These are phyloP conservation scores for Marvania coccoides DNA, from an alignment of 139 green algal genomes.

Conservation along the genomic window DNA sequence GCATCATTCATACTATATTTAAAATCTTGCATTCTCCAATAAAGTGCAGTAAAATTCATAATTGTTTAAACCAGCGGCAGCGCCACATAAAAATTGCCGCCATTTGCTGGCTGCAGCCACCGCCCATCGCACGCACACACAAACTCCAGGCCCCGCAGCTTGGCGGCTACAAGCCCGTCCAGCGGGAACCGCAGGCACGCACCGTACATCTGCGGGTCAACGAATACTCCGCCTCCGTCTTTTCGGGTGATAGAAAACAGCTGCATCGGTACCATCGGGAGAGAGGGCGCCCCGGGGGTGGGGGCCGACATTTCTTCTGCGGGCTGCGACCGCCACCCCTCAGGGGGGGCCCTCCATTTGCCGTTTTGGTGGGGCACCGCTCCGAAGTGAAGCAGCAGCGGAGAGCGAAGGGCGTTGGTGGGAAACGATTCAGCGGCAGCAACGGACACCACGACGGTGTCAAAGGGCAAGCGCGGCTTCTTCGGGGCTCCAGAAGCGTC, in stretches of 20 bases:
- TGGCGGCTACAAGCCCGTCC: not conserved
- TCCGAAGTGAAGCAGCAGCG: slow-evolving; percentile 11
- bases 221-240: slow-evolving; percentile 16
- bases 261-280: slow-evolving; percentile 9
- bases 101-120: slow-evolving; percentile 1
- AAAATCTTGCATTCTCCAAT: no score
- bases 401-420: not conserved
- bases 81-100: slow-evolving; percentile 6
- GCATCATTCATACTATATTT: no score
- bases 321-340: not conserved
- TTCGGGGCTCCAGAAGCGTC: not conserved
- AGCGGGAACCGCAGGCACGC: slow-evolving; percentile 17
- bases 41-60: not conserved
- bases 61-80: slow-evolving; percentile 1
- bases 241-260: slow-evolving; percentile 9
- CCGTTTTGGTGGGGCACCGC: slow-evolving; percentile 7
- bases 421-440: slow-evolving; percentile 6
- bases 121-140: not conserved
- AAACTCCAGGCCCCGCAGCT: slow-evolving; percentile 15
- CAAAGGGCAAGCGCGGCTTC: slow-evolving; percentile 1
- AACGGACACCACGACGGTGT: slow-evolving; percentile 20
- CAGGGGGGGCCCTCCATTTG: slow-evolving; percentile 12
- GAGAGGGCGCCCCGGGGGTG: not conserved
- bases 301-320: not conserved
- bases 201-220: slow-evolving; percentile 21